Evolutionary conservation across 139 green algal species (phyloP), one percentile per base, ranked within the genome.

Genomic region (Chloropicon primus): DNA sequence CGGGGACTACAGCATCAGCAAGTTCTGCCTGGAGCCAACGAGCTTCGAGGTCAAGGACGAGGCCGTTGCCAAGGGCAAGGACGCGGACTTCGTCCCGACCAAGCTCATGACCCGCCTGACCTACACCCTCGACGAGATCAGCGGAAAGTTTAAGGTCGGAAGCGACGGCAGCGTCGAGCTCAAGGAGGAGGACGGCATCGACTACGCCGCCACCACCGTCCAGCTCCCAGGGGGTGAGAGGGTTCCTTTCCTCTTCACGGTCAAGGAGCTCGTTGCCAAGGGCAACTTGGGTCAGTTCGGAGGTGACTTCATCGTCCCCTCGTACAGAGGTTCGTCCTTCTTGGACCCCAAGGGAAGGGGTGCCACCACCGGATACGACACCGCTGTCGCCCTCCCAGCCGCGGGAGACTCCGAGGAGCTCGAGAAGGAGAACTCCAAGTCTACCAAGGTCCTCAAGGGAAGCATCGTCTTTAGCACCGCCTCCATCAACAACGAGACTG

Each of bases 1-100:
- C 23, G 93, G 94, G 78, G 89, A 86, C 80, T 99, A 99, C 93
- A 91, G 87, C 80, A 41, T 99, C 27, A 76, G 90, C 22, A 96
- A 97, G 85, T 93, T 99, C 81, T 99, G 95, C 93, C 89, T 99
- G 85, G 95, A 99, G 93, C 95, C 95, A 77, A 98, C 94, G 77
- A 91, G 83, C 41, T 86, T 90, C 82, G 85, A 77, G 28, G 85
- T 89, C 26, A 89, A 88, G 84, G 84, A 85, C 25, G 85, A 89
- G 74, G 73, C 53, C 54, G 24, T 74, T 10, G 23, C 71, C 71
- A 95, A 94, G 88, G 89, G 84, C 25, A 87, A 87, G 28, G 85
- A 91, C 25, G 54, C 91, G 22, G 92, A 98, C 79, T 98, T 98
- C 77, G 90, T 96, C 10, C 89, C 93, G 81, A 99, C 95, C 75